Base-by-base conservation (phyloP, 352 stramenopile genomes). In the Phytophthora ohioensis region DNA sequence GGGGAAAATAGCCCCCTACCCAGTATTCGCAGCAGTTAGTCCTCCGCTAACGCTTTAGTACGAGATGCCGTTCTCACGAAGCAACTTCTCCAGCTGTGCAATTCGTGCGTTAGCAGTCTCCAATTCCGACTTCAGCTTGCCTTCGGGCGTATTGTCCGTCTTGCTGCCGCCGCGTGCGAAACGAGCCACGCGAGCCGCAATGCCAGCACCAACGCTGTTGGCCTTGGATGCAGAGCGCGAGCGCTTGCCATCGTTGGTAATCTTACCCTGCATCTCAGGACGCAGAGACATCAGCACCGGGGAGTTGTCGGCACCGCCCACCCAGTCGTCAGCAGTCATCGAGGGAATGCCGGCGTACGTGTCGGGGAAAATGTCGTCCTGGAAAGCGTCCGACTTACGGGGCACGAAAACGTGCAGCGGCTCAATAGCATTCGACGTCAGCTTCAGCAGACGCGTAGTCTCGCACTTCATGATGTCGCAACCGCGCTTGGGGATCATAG, bases 331-430 rank as follows among this genome's bases (percentile, higher is more conserved):
- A 15, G 93, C 97, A 15, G 85, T 96, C 86, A 99, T 97, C 15
- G 98, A 97, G 43, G 97, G 92, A 63, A 97, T 90, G 52, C 91
- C 87, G n/a, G 97, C 90, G 52, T 97, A 98, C 54, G 91, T 97
- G 78, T 99, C 95, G 17, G 98, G 98, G 85, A 98, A 99, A 76
- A 99, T 98, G 79, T 99, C 98, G 71, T 99, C 95, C 85, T 99
- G 98, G 87, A 99, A 99, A 30, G 95, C 96, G 72, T 99, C 98
- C 65, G 93, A 98, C 84, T 99, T 99, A 66, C 98, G 91, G 42
- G 98, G 98, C 63, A 99, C 97, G 71, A 92, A 95, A 46, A 92
- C 89, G 85, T 98, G 86, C 97, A 99, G 83, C 15, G 97, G 96
- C 79, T 99, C 97, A 36, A 99, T 96, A 41, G 95, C 93, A 67